Percentiles rank a stretch among this genome's conserved stretches.
These are phyloP conservation scores for Podospora pseudocomata DNA, from an alignment of 495 filamentous ascomycete species.

Conservation along the genomic window DNA sequence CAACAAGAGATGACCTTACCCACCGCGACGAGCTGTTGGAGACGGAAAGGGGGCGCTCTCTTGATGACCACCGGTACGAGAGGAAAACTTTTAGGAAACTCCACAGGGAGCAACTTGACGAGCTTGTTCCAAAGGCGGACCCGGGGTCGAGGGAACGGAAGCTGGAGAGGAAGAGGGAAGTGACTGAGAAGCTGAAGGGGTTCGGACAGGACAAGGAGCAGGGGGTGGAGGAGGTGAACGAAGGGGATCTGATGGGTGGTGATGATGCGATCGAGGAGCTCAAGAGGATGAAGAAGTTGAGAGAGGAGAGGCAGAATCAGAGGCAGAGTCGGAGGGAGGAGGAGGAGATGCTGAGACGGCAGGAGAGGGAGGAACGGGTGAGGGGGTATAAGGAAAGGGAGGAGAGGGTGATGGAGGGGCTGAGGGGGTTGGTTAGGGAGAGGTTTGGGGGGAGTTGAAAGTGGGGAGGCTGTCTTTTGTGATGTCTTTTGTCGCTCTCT, in stretches of 20 bases:
- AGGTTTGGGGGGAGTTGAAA: conserved; percentile 48
- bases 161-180: conserved; percentile 69
- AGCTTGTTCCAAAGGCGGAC: conserved; percentile 78
- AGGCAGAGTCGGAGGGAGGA: conserved; percentile 64
- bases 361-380: conserved; percentile 62
- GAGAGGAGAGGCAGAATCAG: conserved; percentile 61
- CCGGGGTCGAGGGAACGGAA: conserved; percentile 78
- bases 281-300: conserved; percentile 50
- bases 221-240: conserved; percentile 48
- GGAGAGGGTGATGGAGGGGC: conserved; percentile 62
- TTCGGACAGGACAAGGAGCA: conserved; percentile 58
- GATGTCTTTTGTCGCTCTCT: too few species aligned
- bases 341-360: conserved; percentile 52
- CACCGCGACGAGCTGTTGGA: conserved; percentile 48
- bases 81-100: conserved; percentile 58
- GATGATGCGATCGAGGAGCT: conserved; percentile 53
- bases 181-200: conserved; percentile 54
- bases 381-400: conserved; percentile 55
- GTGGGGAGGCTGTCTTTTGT: too few species aligned
- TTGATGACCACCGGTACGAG: conserved; percentile 54
- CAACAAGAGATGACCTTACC: conserved; percentile 69
- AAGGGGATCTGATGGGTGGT: conserved; percentile 58
- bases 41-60: conserved; percentile 52
- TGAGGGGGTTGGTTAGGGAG: conserved; percentile 57
- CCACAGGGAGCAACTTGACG: conserved; percentile 66